Percentiles rank a stretch among this genome's conserved stretches.
phyloP scores from a whole-genome alignment of 768 basidiomycete species.

The Leccinum barrowsii region DNA sequence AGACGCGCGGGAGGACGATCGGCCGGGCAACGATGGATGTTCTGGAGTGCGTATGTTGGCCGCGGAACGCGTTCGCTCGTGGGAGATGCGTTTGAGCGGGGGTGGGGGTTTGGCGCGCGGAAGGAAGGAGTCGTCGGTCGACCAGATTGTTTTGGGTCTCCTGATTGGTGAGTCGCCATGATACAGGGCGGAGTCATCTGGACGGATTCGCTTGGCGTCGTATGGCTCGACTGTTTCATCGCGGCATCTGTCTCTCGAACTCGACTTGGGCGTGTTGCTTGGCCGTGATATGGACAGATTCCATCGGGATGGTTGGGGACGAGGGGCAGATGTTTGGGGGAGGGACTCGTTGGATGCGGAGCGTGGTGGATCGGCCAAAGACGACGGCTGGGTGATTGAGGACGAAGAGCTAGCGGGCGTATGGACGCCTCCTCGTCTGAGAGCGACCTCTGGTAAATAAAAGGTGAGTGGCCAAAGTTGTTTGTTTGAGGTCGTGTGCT shows the following conservation, averaged over 20 bases:
- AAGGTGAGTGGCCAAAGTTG: slow-evolving; percentile 1
- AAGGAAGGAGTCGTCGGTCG: slow-evolving; percentile 18
- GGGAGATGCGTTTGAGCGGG: slow-evolving; percentile 10
- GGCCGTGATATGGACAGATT: background rate
- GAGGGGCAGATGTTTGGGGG: background rate
- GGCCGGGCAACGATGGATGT: background rate
- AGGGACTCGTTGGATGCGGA: background rate
- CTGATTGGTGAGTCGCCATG: background rate
- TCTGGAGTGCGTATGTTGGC: background rate
- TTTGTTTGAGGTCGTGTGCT: background rate
- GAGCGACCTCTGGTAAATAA: background rate
- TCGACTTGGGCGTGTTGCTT: background rate
- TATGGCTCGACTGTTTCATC: background rate
- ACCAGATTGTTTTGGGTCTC: slow-evolving; percentile 10
- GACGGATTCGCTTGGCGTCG: background rate
- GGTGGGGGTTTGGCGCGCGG: slow-evolving; percentile 19
- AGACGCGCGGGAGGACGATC: background rate
- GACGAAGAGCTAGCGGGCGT: background rate
- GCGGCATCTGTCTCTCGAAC: background rate
- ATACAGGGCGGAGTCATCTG: background rate
- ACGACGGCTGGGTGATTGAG: background rate
- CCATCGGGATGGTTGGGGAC: background rate
- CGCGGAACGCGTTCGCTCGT: slow-evolving; percentile 10
- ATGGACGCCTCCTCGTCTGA: background rate
- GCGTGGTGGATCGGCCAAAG: background rate